Conservation (phyloP, 495 filamentous ascomycete species). For the Saxispiralis lemnorum region DNA sequence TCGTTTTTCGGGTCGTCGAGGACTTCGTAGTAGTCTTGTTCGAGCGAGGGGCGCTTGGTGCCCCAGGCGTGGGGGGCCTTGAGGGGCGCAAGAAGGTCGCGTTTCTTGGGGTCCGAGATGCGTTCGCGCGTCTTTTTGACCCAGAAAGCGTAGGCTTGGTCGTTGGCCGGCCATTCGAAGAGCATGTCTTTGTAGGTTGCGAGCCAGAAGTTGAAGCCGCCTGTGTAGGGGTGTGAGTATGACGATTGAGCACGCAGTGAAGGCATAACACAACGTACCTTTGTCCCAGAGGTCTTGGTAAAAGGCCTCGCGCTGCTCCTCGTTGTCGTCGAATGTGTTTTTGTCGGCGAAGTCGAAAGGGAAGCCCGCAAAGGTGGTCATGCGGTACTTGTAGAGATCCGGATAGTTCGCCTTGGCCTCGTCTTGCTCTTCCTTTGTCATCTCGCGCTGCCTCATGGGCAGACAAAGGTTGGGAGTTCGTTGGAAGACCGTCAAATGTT, state of each 20-base stretch:
- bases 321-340: conserved; percentile 30
- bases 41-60: conserved; percentile 32
- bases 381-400: conserved; percentile 28
- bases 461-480: conserved; percentile 37
- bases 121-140: conserved; percentile 27
- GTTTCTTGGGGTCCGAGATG: conserved; percentile 30
- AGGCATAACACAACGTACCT: neutral
- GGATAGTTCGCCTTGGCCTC: conserved; percentile 27
- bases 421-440: conserved; percentile 31
- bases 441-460: conserved; percentile 30
- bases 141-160: conserved; percentile 29
- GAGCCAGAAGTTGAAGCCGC: conserved; percentile 37
- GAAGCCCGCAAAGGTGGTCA: conserved; percentile 33
- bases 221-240: conserved; percentile 3
- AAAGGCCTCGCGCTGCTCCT: conserved; percentile 31
- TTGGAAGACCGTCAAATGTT: conserved; percentile 32
- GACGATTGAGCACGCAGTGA: neutral
- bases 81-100: conserved; percentile 33
- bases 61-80: conserved; percentile 32
- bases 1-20: conserved; percentile 32
- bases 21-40: conserved; percentile 36
- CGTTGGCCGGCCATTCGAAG: conserved; percentile 31
- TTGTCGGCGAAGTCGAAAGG: conserved; percentile 25
- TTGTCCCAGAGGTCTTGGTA: conserved; percentile 31
- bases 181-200: conserved; percentile 34